A percentile compares a stretch with the other conserved stretches of the same genome.
Evolutionary conservation across 768 basidiomycete species (phyloP).

Genomic region (Pholiota conissans): DNA sequence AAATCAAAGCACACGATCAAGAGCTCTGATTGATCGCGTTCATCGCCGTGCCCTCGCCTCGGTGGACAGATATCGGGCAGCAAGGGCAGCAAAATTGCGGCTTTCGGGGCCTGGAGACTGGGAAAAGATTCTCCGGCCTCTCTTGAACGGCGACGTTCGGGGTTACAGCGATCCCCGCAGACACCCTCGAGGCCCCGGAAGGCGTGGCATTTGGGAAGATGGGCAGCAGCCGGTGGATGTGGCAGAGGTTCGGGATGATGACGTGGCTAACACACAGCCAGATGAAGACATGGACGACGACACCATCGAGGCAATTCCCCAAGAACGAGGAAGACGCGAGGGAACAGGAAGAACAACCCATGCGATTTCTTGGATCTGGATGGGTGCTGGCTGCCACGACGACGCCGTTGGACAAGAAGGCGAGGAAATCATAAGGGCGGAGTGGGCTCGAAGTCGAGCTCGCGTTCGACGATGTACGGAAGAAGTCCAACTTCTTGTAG

Average conservation of each 20-base stretch:
- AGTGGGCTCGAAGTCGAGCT: neutral
- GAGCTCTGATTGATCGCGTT: conserved; percentile 19
- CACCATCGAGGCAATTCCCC: neutral
- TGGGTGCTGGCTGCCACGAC: neutral
- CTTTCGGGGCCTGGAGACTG: conserved; percentile 14
- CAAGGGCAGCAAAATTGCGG: conserved; percentile 11
- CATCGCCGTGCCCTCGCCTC: conserved; percentile 8
- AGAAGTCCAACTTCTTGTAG: neutral
- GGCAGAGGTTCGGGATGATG: neutral
- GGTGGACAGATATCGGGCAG: conserved; percentile 16
- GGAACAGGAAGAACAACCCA: neutral
- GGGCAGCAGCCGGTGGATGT: neutral
- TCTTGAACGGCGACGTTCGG: conserved; percentile 9
- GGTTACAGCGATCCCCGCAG: neutral
- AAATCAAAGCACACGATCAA: conserved; percentile 18
- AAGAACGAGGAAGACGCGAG: neutral
- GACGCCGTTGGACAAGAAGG: neutral
- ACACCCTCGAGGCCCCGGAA: neutral
- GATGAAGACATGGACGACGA: no score
- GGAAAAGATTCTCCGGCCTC: conserved; percentile 9
- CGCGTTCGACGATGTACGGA: neutral
- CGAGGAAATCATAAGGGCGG: neutral
- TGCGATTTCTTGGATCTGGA: neutral
- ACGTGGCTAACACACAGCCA: neutral
- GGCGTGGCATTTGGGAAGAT: conserved; percentile 4